Evolutionary conservation across 768 basidiomycete genomes (phyloP).

Genomic region (Auricularia sp.): DNA sequence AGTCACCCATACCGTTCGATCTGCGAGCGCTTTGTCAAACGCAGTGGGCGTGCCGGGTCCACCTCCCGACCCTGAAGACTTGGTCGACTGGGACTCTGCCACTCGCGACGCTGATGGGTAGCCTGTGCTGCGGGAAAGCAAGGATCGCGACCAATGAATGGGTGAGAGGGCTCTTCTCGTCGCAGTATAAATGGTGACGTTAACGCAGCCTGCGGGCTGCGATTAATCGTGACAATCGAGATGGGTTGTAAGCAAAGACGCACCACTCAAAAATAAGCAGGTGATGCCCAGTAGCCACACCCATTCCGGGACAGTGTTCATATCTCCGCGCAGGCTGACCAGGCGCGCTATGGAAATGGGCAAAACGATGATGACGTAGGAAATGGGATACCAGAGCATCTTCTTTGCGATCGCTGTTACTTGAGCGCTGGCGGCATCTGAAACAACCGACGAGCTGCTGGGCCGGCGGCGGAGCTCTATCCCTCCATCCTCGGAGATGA

Average conservation of each 20-base stretch:
- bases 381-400: background rate
- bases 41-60: too few species aligned
- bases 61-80: too few species aligned
- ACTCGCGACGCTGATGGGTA: too few species aligned
- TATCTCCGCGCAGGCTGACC: background rate
- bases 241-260: too few species aligned
- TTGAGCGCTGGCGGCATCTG: background rate
- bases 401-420: background rate
- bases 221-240: too few species aligned
- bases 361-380: background rate
- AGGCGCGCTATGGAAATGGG: background rate
- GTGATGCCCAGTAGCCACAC: background rate
- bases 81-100: too few species aligned
- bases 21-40: too few species aligned
- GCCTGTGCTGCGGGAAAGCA: background rate
- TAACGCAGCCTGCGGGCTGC: background rate
- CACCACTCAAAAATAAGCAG: background rate
- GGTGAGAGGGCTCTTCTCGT: background rate
- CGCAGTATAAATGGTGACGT: background rate
- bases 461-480: background rate
- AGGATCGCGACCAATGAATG: background rate
- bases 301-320: background rate
- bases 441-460: background rate
- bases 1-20: too few species aligned
- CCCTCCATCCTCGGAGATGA: background rate